A percentile compares a stretch with the other conserved stretches of the same genome.
Evolutionary conservation across 2,329 filamentous ascomycete species (phyloP).

Genomic region (Diaporthe destruens): DNA sequence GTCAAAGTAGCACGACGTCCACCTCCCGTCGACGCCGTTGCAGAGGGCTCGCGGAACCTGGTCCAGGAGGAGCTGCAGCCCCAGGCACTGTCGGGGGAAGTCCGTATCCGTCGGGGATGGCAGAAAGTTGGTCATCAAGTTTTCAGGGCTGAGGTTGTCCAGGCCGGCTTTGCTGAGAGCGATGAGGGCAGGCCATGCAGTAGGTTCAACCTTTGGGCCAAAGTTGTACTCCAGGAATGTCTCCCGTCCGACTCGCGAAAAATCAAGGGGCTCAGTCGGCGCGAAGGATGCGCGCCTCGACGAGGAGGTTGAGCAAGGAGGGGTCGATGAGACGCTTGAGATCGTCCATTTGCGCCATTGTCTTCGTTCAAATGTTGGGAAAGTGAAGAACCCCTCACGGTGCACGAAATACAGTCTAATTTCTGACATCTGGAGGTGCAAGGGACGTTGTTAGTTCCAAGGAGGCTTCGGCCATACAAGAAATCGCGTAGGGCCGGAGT

Average conservation of each 20-base stretch:
- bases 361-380: background rate
- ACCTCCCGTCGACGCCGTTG: constrained; percentile 47
- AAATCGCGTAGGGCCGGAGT: no score
- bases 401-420: no score
- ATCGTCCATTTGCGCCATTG: constrained; percentile 10
- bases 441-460: background rate
- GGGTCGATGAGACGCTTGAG: constrained; percentile 42
- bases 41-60: constrained; percentile 46
- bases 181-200: constrained; percentile 43
- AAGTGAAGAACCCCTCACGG: background rate
- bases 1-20: constrained; percentile 47
- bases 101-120: constrained; percentile 43
- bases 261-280: constrained; percentile 6
- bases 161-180: constrained; percentile 45
- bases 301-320: constrained; percentile 41
- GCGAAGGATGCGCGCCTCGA: constrained; percentile 32
- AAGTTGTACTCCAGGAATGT: background rate
- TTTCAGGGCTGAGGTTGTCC: constrained; percentile 44
- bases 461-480: no score
- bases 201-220: background rate
- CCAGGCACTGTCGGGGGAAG: constrained; percentile 48
- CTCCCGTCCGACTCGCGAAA: background rate
- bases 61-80: constrained; percentile 49
- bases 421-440: background rate
- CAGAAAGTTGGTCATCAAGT: constrained; percentile 45